Conservation (phyloP, 2,329 filamentous ascomycete genomes). For the Microsporum canis region DNA sequence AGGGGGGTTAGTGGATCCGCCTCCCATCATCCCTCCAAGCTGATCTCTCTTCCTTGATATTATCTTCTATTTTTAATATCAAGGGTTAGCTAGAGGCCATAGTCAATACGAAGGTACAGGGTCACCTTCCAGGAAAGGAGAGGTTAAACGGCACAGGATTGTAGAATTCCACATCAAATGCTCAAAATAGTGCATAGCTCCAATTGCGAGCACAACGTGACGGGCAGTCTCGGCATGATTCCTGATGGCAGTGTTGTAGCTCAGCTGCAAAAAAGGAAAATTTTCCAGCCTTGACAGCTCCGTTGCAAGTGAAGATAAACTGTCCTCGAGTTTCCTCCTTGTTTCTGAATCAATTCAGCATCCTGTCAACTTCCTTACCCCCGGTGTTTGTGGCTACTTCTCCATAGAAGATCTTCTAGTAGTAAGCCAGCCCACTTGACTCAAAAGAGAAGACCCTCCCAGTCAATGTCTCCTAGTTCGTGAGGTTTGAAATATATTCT, state of each 20-base stretch:
- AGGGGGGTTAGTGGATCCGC: neutral
- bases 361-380: neutral
- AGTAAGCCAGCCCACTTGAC: neutral
- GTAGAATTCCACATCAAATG: neutral
- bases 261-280: conserved; percentile 2
- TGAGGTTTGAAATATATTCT: neutral
- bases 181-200: conserved; percentile 5
- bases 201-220: neutral
- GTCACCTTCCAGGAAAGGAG: conserved; percentile 2
- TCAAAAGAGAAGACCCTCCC: neutral
- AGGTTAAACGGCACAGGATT: conserved; percentile 1
- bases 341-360: neutral
- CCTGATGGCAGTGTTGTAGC: conserved; percentile 2
- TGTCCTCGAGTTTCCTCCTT: neutral
- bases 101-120: conserved; percentile 2
- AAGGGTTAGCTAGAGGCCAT: neutral
- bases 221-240: conserved; percentile 1
- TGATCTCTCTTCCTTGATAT: conserved; percentile 1
- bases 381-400: neutral
- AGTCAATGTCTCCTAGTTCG: neutral
- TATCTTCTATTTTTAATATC: conserved; percentile 3
- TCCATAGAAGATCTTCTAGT: neutral
- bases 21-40: neutral
- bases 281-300: neutral
- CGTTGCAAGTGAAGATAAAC: neutral